phyloP scores from a whole-genome alignment of 805 yeast genomes.

The Sugiyamaella floridensis region DNA sequence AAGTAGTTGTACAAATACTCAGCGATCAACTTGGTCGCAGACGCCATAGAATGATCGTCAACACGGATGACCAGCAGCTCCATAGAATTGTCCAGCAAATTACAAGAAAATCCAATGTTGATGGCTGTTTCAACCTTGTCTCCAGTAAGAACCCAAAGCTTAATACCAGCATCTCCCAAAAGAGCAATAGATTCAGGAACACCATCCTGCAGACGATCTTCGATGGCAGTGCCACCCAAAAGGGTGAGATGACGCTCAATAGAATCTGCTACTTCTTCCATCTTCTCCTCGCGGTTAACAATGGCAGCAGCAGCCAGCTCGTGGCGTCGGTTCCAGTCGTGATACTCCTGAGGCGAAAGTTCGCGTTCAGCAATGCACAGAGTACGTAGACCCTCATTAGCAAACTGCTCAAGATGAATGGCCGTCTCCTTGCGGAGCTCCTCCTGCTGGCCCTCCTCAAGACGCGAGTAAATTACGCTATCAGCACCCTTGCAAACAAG shows the following conservation, averaged over 20 bases:
- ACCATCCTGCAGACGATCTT: conserved; percentile 72
- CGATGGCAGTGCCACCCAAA: conserved; percentile 79
- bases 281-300: conserved; percentile 52
- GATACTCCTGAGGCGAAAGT: conserved; percentile 40
- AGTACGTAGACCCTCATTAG: conserved; percentile 75
- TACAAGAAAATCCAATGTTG: conserved; percentile 79
- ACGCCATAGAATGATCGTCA: conserved; percentile 26
- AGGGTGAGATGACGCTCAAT: conserved; percentile 53
- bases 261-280: conserved; percentile 53
- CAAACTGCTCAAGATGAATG: conserved; percentile 62
- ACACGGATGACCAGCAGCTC: conserved; percentile 51
- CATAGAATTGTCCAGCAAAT: conserved; percentile 65
- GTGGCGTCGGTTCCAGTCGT: conserved; percentile 50
- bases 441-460: conserved; percentile 35
- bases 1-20: conserved; percentile 48
- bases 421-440: conserved; percentile 55
- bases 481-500: conserved; percentile 74
- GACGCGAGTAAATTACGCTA: conserved; percentile 57
- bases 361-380: conserved; percentile 64
- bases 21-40: conserved; percentile 35
- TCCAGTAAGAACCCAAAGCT: conserved; percentile 80
- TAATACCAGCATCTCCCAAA: conserved; percentile 67
- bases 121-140: conserved; percentile 85
- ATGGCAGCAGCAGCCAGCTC: conserved; percentile 54
- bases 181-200: conserved; percentile 70